Evolutionary conservation across 441 rosid genomes (phyloP).

Genomic region (Syzygium syzygioides): DNA sequence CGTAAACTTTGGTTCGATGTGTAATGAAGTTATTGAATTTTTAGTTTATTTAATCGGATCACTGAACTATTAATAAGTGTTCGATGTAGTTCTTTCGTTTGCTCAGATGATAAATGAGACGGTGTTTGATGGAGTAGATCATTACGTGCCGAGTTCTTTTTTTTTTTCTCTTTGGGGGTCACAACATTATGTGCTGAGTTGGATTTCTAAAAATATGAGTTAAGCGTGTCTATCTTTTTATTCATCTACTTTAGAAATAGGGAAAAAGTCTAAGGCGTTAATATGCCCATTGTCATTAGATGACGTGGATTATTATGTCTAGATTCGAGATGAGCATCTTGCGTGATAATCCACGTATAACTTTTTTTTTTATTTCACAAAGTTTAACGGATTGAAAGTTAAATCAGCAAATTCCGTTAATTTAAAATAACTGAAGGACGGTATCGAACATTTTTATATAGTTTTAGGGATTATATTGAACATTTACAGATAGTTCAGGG

Average conservation of each 20-base stretch:
- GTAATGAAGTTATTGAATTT: accelerated
- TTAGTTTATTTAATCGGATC: accelerated
- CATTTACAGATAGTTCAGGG: accelerated
- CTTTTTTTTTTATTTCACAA: not conserved
- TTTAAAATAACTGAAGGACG: accelerated
- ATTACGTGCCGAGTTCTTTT: not conserved
- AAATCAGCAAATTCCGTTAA: not conserved
- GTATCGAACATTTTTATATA: not conserved
- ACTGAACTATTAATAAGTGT: not conserved
- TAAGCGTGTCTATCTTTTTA: not conserved
- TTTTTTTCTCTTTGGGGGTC: too few relatives aligned
- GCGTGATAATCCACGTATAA: accelerated
- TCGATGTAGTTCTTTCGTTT: accelerated
- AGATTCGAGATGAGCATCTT: not conserved
- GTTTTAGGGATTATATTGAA: not conserved
- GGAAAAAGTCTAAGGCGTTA: not conserved
- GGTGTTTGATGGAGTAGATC: not conserved
- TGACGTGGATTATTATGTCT: accelerated
- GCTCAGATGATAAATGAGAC: not conserved
- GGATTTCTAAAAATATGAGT: not conserved
- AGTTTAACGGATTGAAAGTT: not conserved
- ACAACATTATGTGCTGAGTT: too few relatives aligned
- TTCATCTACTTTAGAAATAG: not conserved
- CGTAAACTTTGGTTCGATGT: accelerated
- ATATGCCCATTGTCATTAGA: not conserved